Evolutionary conservation across 208 protist genomes (phyloP).

Genomic region (Phytomonas sp.): DNA sequence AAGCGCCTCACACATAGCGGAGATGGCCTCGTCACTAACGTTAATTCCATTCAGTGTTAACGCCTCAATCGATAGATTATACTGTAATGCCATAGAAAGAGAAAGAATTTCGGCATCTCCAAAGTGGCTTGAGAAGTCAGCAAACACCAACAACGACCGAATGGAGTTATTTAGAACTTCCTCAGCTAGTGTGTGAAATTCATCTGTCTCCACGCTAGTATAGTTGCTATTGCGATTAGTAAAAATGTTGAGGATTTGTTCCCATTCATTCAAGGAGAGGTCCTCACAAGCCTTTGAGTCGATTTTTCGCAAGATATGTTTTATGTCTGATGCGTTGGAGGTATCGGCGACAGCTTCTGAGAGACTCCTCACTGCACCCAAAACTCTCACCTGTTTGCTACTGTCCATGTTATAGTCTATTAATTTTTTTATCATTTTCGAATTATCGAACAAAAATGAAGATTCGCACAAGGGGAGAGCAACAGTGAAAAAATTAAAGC

Average conservation of each 20-base stretch:
- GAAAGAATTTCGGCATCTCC: conserved; percentile 70
- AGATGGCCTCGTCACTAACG: conserved; percentile 76
- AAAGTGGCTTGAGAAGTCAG: conserved; percentile 61
- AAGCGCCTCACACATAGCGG: conserved; percentile 65
- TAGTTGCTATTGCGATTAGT: conserved; percentile 82
- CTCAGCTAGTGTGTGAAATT: conserved; percentile 55
- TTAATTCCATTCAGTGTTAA: conserved; percentile 77
- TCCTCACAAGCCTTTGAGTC: conserved; percentile 25
- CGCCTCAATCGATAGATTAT: conserved; percentile 80
- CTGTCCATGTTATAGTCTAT: conserved; percentile 4
- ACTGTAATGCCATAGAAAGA: conserved; percentile 70
- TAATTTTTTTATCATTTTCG: not conserved
- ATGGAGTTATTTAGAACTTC: conserved; percentile 86
- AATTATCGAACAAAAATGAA: not conserved
- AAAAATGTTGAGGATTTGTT: conserved; percentile 52
- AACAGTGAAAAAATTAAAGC: conserved; percentile 1
- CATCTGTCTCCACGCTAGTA: conserved; percentile 49
- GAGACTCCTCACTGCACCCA: conserved; percentile 58
- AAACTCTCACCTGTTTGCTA: conserved; percentile 28
- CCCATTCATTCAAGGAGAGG: conserved; percentile 44
- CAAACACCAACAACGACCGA: conserved; percentile 71
- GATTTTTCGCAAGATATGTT: conserved; percentile 24
- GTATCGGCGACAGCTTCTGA: conserved; percentile 39
- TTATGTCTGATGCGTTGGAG: conserved; percentile 24
- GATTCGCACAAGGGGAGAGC: not conserved